Conservation (phyloP, 2,329 filamentous ascomycete species). For the Diaporthe helianthi region DNA sequence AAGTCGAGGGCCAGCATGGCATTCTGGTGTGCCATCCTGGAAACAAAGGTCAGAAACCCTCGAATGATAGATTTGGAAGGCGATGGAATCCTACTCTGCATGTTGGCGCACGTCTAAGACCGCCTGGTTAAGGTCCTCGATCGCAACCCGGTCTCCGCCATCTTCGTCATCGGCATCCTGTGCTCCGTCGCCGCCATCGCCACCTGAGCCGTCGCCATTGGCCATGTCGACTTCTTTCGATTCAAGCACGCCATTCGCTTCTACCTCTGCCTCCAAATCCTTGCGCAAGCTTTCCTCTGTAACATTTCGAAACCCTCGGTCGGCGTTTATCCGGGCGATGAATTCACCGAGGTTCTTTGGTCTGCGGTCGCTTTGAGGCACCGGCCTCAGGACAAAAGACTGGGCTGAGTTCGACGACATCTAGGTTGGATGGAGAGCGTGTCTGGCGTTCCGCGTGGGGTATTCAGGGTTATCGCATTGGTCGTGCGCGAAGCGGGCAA, state of each 20-base stretch:
- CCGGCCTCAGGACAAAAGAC: slow-evolving; percentile 68
- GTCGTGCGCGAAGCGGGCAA: too few species aligned
- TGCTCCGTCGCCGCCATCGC: slow-evolving; percentile 51
- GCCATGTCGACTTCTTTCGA: slow-evolving; percentile 54
- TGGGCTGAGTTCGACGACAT: slow-evolving; percentile 37
- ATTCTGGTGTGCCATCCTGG: slow-evolving; percentile 61
- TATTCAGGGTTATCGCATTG: neutral
- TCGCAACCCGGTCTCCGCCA: slow-evolving; percentile 48
- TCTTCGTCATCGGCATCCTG: slow-evolving; percentile 53
- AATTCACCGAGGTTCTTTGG: slow-evolving; percentile 73
- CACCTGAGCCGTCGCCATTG: slow-evolving; percentile 52
- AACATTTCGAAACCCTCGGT: slow-evolving; percentile 83
- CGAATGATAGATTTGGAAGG: neutral
- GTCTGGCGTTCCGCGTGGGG: neutral
- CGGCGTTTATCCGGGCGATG: slow-evolving; percentile 78
- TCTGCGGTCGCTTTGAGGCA: slow-evolving; percentile 63
- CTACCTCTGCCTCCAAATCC: slow-evolving; percentile 64
- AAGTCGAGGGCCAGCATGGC: slow-evolving; percentile 79
- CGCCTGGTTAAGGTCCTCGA: slow-evolving; percentile 54
- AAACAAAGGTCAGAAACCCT: slow-evolving; percentile 37
- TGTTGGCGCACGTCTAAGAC: slow-evolving; percentile 64
- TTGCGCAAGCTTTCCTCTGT: slow-evolving; percentile 75
- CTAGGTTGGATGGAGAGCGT: neutral
- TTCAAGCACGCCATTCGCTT: slow-evolving; percentile 46
- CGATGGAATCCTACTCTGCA: slow-evolving; percentile 57